Evolutionary conservation across 495 filamentous ascomycete species (phyloP).

Genomic region (Glarea lozoyensis): DNA sequence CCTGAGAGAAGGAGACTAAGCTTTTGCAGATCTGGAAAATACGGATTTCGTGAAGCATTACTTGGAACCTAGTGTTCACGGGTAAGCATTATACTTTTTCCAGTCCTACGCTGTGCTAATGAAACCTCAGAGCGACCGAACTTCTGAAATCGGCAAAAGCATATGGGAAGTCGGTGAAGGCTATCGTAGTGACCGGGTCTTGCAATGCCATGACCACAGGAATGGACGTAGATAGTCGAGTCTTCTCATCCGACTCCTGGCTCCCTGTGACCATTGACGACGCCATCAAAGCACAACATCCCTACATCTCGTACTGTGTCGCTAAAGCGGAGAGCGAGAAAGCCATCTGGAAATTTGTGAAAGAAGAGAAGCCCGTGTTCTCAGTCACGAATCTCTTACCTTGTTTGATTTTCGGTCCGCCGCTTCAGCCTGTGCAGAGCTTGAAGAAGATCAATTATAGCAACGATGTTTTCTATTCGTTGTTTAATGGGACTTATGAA

Average conservation of each 20-base stretch:
- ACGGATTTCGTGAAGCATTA: constrained; percentile 13
- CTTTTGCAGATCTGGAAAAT: constrained; percentile 5
- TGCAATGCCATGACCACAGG: constrained; percentile 27
- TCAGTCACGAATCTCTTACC: constrained; percentile 30
- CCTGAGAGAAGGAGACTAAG: too few species aligned
- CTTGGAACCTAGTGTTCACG: constrained; percentile 13
- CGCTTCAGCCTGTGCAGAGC: constrained; percentile 22
- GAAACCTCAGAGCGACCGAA: constrained; percentile 1
- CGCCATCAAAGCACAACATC: constrained; percentile 19
- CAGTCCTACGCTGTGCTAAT: not conserved
- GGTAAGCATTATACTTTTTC: constrained; percentile 14
- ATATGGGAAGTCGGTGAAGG: constrained; percentile 23
- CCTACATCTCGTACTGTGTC: constrained; percentile 27
- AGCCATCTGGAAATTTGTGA: constrained; percentile 30
- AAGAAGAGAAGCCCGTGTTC: constrained; percentile 25
- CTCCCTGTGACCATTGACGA: constrained; percentile 21
- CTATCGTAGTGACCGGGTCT: constrained; percentile 28
- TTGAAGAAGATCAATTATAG: constrained; percentile 26
- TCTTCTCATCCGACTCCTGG: constrained; percentile 25
- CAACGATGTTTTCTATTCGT: constrained; percentile 22
- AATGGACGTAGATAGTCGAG: constrained; percentile 18
- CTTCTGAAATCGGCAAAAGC: constrained; percentile 22
- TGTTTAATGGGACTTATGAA: constrained; percentile 25
- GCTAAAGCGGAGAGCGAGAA: constrained; percentile 29
- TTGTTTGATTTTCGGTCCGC: constrained; percentile 14